Conservation (phyloP, 768 basidiomycete species). For the Ramaria rubella region DNA sequence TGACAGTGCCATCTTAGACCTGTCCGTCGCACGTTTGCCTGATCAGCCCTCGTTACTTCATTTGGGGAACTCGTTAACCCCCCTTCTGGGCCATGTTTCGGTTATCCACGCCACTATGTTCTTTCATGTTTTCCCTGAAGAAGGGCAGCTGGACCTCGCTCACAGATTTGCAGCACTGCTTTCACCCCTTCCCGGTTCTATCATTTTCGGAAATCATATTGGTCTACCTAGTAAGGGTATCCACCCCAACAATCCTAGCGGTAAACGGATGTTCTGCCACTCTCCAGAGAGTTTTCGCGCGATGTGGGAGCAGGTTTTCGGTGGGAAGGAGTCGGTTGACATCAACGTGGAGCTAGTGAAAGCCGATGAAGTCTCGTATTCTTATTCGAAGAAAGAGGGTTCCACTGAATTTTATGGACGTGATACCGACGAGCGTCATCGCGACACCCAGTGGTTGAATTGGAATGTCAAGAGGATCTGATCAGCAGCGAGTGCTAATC, state of each 20-base stretch:
- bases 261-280: slow-evolving; percentile 27
- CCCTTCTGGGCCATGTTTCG: background rate
- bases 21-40: background rate
- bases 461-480: background rate
- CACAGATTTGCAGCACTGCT: background rate
- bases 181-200: slow-evolving; percentile 3
- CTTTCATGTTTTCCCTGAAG: slow-evolving; percentile 11
- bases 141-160: slow-evolving; percentile 1
- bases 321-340: slow-evolving; percentile 30
- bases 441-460: background rate
- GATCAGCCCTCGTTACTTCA: background rate
- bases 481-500: no score
- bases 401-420: background rate
- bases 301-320: slow-evolving; percentile 34
- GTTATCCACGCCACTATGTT: slow-evolving; percentile 8
- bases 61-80: background rate
- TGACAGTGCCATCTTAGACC: background rate
- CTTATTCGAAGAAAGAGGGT: background rate
- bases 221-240: slow-evolving; percentile 7
- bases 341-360: slow-evolving; percentile 25
- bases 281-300: slow-evolving; percentile 30
- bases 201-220: slow-evolving; percentile 12
- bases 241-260: background rate
- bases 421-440: background rate
- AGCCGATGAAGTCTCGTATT: background rate